Evolutionary conservation across 2,329 filamentous ascomycete species (phyloP), one percentile per base, ranked within the genome.

Genomic region (Diaporthe caulivora): DNA sequence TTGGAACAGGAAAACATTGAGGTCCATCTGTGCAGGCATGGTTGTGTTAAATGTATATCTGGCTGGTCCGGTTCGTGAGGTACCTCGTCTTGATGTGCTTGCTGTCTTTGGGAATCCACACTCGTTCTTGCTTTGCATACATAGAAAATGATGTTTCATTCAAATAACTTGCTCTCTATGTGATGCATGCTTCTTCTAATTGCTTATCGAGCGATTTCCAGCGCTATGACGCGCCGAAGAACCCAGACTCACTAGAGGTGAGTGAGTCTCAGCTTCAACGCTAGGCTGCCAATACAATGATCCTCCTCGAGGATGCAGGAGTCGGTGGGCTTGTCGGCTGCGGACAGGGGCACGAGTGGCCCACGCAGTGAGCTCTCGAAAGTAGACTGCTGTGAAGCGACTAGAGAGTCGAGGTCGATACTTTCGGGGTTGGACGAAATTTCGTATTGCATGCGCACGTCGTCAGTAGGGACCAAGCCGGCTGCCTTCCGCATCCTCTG

Each of bases 401-500:
- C 94, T 3, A 92, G 91, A 69, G 88, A 86, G 71, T 88, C 90
- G 31, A 97, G 82, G 8, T 94, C 94, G 74, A 95, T 88, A 55
- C 90, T 88, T 2, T 96, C 93, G 0, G 94, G 93, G 80, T 98
- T 95, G 8, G 90, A 88, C 62, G 97, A 84, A 4, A 98, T 91
- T 72, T 87, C 88, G 84, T 98, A 98, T 82, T 97, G 93, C 93
- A 99, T 98, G 84, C 93, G 94, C 75, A 99, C 92, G 80, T 98
- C 96, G 80, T 99, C 97, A 0, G 96, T 98, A 1, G 95, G 91
- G 76, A 95, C 91, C 69, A 99, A 87, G 1, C 95, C 95, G 13
- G 95, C 95, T 86, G 96, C 97, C 90, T 99, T 98, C 76, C 97
- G 92, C 76, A 98, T 87, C 77, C 94, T 90, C 85, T 99, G 97